These are phyloP conservation scores for Pulveroboletus sp. DNA, from an alignment of 768 basidiomycete genomes.

Conservation along the genomic window DNA sequence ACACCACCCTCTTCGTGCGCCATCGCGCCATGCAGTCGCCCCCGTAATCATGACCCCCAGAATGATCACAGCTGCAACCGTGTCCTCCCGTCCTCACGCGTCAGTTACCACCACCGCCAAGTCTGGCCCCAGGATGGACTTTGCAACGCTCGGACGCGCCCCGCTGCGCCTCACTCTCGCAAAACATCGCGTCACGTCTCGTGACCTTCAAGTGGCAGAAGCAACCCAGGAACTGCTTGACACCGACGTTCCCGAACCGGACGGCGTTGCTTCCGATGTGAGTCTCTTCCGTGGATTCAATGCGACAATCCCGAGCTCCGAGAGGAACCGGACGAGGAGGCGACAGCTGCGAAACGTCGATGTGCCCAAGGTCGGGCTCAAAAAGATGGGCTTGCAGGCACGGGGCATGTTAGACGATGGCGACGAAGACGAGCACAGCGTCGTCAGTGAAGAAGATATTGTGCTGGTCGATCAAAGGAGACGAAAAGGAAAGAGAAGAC, in stretches of 20 bases:
- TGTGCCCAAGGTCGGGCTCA: conserved; percentile 69
- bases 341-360: conserved; percentile 79
- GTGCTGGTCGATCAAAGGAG: conserved; percentile 45
- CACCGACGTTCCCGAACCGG: conserved; percentile 68
- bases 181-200: conserved; percentile 67
- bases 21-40: conserved; percentile 51
- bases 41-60: conserved; percentile 88
- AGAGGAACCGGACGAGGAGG: conserved; percentile 68
- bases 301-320: conserved; percentile 90
- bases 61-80: conserved; percentile 70
- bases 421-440: conserved; percentile 56
- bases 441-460: conserved; percentile 73
- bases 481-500: conserved; percentile 41
- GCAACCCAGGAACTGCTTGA: conserved; percentile 72
- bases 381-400: conserved; percentile 72
- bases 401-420: conserved; percentile 57
- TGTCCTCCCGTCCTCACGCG: conserved; percentile 45
- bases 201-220: conserved; percentile 80
- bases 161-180: conserved; percentile 65
- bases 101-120: conserved; percentile 26
- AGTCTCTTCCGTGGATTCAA: conserved; percentile 88
- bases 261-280: conserved; percentile 65
- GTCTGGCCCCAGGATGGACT: conserved; percentile 48
- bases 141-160: conserved; percentile 75
- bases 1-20: neutral